Conservation (phyloP, 495 filamentous ascomycete species). For the Penicillium diatomitis region DNA sequence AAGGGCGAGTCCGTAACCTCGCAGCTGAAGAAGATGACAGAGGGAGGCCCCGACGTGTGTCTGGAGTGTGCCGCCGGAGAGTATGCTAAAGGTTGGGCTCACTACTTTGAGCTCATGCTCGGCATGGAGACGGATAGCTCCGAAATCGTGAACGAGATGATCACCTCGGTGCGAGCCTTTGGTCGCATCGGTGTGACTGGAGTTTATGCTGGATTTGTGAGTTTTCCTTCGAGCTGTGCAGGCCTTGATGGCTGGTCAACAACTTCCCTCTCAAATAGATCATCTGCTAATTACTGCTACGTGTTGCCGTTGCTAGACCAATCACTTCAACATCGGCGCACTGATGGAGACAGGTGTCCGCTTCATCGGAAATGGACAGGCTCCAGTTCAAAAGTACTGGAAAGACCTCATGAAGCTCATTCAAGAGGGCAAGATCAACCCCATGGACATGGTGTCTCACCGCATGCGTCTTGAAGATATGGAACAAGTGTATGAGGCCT, state of each 20-base stretch:
- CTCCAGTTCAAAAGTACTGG: constrained; percentile 4
- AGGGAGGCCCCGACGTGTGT: constrained; percentile 63
- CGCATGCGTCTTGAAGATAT: constrained; percentile 68
- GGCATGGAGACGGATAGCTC: constrained; percentile 79
- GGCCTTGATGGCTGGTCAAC: too few species aligned
- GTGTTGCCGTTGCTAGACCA: constrained; percentile 42
- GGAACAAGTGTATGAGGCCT: constrained; percentile 40
- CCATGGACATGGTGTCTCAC: constrained; percentile 69
- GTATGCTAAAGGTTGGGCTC: constrained; percentile 75
- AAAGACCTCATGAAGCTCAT: constrained; percentile 48
- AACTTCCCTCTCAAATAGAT: too few species aligned
- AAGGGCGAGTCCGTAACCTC: constrained; percentile 52
- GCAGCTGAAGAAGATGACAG: constrained; percentile 63
- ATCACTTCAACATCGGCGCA: constrained; percentile 75
- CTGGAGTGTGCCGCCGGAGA: constrained; percentile 81
- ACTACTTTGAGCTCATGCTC: constrained; percentile 64
- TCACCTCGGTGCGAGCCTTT: constrained; percentile 65
- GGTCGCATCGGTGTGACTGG: constrained; percentile 72
- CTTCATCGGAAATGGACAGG: constrained; percentile 1
- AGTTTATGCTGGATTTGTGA: constrained; percentile 72
- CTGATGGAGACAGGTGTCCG: constrained; percentile 57
- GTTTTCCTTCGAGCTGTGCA: constrained; percentile 14
- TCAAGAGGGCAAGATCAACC: constrained; percentile 60
- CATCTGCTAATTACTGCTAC: background rate
- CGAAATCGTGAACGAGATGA: constrained; percentile 84